phyloP scores from a whole-genome alignment of 805 yeast species.

The Komagataella pastoris region DNA sequence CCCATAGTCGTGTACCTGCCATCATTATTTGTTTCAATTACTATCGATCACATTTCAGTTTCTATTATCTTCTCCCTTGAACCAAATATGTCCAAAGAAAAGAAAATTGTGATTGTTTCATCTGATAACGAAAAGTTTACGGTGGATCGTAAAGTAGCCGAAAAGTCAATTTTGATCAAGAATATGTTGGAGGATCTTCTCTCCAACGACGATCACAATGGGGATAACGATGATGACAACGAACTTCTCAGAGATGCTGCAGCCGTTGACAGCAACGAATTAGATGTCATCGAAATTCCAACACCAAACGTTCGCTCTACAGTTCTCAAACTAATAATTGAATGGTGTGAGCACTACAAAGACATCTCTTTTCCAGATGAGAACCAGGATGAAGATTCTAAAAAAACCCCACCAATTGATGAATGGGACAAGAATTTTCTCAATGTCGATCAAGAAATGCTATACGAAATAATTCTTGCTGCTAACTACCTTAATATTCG shows the following conservation, averaged over 20 bases:
- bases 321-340: slow-evolving; percentile 81
- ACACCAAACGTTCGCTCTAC: slow-evolving; percentile 82
- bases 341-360: slow-evolving; percentile 93
- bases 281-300: slow-evolving; percentile 69
- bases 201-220: slow-evolving; percentile 9
- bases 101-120: slow-evolving; percentile 32
- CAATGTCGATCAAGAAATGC: slow-evolving; percentile 86
- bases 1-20: neutral
- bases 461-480: slow-evolving; percentile 70
- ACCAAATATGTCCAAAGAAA: slow-evolving; percentile 10
- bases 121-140: slow-evolving; percentile 73
- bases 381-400: slow-evolving; percentile 73
- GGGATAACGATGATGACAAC: slow-evolving; percentile 16
- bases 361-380: slow-evolving; percentile 63
- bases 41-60: neutral
- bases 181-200: slow-evolving; percentile 69
- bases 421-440: slow-evolving; percentile 94
- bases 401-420: slow-evolving; percentile 82
- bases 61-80: neutral
- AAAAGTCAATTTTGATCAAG: slow-evolving; percentile 72
- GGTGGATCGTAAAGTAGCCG: slow-evolving; percentile 74
- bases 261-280: slow-evolving; percentile 42
- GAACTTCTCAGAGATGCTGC: slow-evolving; percentile 16
- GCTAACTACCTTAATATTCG: slow-evolving; percentile 68
- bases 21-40: too few relatives aligned